Percentiles rank a stretch among this genome's conserved stretches.
These are phyloP conservation scores for Gentiana macrophylla DNA, from an alignment of 257 asterid species.

Conservation along the genomic window DNA sequence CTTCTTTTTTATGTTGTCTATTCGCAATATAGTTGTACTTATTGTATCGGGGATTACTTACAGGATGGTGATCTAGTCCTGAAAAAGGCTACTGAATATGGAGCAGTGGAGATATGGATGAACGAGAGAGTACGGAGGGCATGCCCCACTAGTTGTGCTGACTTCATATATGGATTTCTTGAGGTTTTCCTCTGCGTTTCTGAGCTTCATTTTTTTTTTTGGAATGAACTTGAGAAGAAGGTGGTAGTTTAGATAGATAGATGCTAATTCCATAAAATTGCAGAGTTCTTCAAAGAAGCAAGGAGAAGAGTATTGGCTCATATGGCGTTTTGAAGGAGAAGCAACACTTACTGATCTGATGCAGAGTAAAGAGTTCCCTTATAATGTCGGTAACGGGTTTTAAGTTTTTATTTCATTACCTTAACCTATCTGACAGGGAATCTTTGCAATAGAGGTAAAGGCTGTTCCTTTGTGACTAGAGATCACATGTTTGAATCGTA, in stretches of 20 bases:
- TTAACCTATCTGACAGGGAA: neutral
- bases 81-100: constrained; percentile 89
- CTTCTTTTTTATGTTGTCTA: too few relatives aligned
- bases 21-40: constrained; percentile 3
- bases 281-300: constrained; percentile 84
- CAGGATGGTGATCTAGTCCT: constrained; percentile 72
- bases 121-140: constrained; percentile 93
- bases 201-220: neutral
- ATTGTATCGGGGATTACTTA: constrained; percentile 9
- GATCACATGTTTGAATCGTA: too few relatives aligned
- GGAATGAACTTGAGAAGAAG: constrained; percentile 1
- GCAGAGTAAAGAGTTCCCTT: constrained; percentile 92
- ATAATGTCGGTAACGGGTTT: constrained; percentile 67
- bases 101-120: constrained; percentile 99
- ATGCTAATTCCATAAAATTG: neutral
- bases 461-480: too few relatives aligned
- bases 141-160: constrained; percentile 91
- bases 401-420: neutral
- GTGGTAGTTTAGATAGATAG: constrained; percentile 1
- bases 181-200: constrained; percentile 49
- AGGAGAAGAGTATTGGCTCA: constrained; percentile 82
- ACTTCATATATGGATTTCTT: constrained; percentile 80
- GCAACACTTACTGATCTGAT: constrained; percentile 77
- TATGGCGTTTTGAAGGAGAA: constrained; percentile 94
- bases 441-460: too few relatives aligned